Evolutionary conservation across 2,329 filamentous ascomycete genomes (phyloP).

Genomic region (Mycosphaerelloides madeirae): DNA sequence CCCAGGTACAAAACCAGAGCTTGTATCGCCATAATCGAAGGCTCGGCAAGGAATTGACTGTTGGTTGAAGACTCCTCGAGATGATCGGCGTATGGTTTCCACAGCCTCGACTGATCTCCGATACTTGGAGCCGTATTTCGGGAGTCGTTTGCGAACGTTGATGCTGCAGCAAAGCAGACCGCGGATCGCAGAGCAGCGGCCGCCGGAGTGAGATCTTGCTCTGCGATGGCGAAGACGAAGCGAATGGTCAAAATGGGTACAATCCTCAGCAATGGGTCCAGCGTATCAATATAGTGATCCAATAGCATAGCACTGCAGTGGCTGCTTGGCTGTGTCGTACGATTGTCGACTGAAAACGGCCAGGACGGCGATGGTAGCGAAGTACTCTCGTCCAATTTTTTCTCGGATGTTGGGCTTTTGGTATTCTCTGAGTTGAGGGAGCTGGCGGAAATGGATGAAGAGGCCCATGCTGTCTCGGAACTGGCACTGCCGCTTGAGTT

Average conservation of each 20-base stretch:
- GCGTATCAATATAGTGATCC: slow-evolving; percentile 14
- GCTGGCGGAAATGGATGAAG: no score
- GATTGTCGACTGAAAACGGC: no score
- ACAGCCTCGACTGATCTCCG: slow-evolving; percentile 11
- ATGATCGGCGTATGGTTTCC: no score
- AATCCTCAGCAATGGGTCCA: slow-evolving; percentile 20
- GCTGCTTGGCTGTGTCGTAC: no score
- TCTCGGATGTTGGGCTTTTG: no score
- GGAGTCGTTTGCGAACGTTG: background rate
- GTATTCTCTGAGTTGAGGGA: no score
- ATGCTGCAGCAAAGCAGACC: slow-evolving; percentile 19
- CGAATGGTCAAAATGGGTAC: slow-evolving; percentile 14
- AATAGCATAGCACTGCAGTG: no score
- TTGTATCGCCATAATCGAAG: slow-evolving; percentile 15
- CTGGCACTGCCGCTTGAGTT: no score
- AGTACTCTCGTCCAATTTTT: no score
- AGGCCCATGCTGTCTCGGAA: no score
- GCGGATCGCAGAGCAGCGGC: slow-evolving; percentile 15
- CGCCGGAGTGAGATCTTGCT: slow-evolving; percentile 8
- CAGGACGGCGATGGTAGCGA: no score
- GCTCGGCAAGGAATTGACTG: slow-evolving; percentile 13
- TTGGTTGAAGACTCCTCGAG: no score
- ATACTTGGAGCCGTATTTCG: slow-evolving; percentile 1
- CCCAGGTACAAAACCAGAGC: slow-evolving; percentile 18
- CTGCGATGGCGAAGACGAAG: slow-evolving; percentile 11